Conservation (phyloP, 352 stramenopile genomes). For the Phytophthora rubi region DNA sequence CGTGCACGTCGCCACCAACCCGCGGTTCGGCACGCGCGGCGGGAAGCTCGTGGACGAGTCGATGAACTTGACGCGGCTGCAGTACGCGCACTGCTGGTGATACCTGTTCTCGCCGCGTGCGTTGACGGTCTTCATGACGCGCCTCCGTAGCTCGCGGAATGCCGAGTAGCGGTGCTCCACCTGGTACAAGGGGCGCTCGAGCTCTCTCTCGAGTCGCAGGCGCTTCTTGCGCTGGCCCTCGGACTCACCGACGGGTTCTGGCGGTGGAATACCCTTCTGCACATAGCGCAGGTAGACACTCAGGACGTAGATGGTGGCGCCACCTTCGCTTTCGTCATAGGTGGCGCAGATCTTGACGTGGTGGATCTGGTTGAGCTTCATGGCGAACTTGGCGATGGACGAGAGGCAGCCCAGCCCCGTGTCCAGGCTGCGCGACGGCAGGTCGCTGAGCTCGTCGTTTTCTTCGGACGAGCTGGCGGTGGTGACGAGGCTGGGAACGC, state of each 20-base stretch:
- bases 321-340: slow-evolving; percentile 39
- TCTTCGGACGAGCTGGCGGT: slow-evolving; percentile 23
- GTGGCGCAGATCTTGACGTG: slow-evolving; percentile 47
- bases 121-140: slow-evolving; percentile 36
- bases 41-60: slow-evolving; percentile 51
- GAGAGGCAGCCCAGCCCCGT: slow-evolving; percentile 34
- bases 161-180: slow-evolving; percentile 63
- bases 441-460: slow-evolving; percentile 11
- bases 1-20: slow-evolving; percentile 26
- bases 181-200: slow-evolving; percentile 47
- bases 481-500: slow-evolving; percentile 19
- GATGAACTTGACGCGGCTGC: slow-evolving; percentile 53
- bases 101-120: slow-evolving; percentile 32
- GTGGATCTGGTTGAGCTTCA: slow-evolving; percentile 70
- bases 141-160: slow-evolving; percentile 48
- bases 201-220: slow-evolving; percentile 19
- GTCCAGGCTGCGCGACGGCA: slow-evolving; percentile 4
- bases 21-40: slow-evolving; percentile 42
- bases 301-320: slow-evolving; percentile 60
- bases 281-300: slow-evolving; percentile 53
- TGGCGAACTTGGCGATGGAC: slow-evolving; percentile 50
- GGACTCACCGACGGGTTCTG: slow-evolving; percentile 15
- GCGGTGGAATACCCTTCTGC: slow-evolving; percentile 57
- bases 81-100: slow-evolving; percentile 61
- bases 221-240: slow-evolving; percentile 24